Evolutionary conservation across 345 rosid genomes (phyloP).

Genomic region (Syzygium grande): DNA sequence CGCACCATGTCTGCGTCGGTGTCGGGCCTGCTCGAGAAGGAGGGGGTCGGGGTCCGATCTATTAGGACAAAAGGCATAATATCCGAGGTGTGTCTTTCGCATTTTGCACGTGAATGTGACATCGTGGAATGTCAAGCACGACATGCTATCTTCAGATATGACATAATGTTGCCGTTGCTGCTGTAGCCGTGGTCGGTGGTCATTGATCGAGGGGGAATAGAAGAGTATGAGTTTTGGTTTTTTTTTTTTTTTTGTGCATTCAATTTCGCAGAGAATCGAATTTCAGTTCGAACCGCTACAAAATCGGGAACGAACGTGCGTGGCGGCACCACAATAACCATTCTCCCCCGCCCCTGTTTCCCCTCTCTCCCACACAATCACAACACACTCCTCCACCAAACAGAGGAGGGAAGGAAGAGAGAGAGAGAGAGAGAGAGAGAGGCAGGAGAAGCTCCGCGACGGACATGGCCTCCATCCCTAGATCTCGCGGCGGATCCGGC

Average conservation of each 20-base stretch:
- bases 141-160: background rate
- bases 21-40: background rate
- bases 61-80: background rate
- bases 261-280: background rate
- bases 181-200: background rate
- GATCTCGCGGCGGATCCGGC: slow-evolving; percentile 31
- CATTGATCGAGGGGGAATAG: background rate
- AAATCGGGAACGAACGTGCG: background rate
- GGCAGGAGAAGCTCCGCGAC: background rate
- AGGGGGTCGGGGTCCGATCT: background rate
- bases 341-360: background rate
- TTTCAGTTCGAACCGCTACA: background rate
- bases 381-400: background rate
- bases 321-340: background rate
- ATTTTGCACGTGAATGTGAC: background rate
- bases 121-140: background rate
- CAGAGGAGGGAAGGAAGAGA: too few species aligned
- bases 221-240: too few species aligned
- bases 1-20: too few species aligned
- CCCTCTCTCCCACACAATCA: background rate
- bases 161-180: background rate
- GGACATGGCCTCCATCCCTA: background rate
- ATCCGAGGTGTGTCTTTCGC: background rate
- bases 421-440: background rate
- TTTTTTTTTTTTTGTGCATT: too few species aligned